Percentiles rank a stretch among this genome's conserved stretches.
Evolutionary conservation across 129 eudicot species (phyloP).

Genomic region (Artemisia annua): DNA sequence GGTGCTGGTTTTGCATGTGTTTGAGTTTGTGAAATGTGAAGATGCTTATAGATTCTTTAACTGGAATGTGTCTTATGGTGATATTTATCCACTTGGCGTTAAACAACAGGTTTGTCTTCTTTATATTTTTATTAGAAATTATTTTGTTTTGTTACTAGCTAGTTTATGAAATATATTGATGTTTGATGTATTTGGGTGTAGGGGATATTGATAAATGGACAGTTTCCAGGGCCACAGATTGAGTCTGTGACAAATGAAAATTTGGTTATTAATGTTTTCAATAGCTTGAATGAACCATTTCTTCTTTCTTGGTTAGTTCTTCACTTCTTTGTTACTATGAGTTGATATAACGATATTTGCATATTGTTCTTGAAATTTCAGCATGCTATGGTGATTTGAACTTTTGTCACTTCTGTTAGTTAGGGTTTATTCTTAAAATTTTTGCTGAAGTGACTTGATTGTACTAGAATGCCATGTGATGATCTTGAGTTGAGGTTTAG

Average conservation of each 20-base stretch:
- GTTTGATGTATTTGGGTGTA: slow-evolving; percentile 26
- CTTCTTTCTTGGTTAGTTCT: slow-evolving; percentile 61
- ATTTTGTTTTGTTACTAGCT: too few relatives aligned
- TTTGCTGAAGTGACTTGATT: too few relatives aligned
- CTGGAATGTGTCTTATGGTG: slow-evolving; percentile 67
- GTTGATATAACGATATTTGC: neutral
- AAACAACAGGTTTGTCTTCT: slow-evolving; percentile 47
- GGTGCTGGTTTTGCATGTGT: slow-evolving; percentile 20
- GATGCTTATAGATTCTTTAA: slow-evolving; percentile 65
- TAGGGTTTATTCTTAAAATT: neutral
- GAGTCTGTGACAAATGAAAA: slow-evolving; percentile 66
- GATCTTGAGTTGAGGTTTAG: too few relatives aligned
- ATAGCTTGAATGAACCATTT: slow-evolving; percentile 58
- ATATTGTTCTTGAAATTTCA: neutral
- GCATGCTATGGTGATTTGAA: slow-evolving; percentile 9
- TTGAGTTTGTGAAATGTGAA: slow-evolving; percentile 39
- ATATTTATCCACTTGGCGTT: slow-evolving; percentile 67
- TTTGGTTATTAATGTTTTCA: slow-evolving; percentile 57
- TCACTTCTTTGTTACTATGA: neutral
- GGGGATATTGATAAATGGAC: slow-evolving; percentile 74
- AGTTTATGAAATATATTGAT: neutral
- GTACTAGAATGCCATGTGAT: too few relatives aligned
- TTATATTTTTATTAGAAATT: neutral
- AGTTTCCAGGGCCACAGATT: slow-evolving; percentile 68
- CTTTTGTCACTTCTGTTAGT: neutral